A percentile compares a stretch with the other conserved stretches of the same genome.
Evolutionary conservation across 1,284 basidiomycete species (phyloP).

Genomic region (Coniophora puteana): DNA sequence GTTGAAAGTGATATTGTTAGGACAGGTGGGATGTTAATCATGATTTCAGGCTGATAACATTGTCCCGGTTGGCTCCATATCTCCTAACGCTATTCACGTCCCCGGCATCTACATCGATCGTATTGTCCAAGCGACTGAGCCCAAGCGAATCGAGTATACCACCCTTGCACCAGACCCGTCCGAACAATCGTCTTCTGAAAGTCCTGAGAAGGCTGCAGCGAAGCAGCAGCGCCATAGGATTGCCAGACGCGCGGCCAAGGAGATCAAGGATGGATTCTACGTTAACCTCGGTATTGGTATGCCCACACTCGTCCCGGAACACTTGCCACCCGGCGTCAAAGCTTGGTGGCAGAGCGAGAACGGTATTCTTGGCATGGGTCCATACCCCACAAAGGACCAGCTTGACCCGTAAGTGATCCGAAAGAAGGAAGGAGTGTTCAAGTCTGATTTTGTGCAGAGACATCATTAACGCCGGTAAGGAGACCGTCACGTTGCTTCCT

Average conservation of each 20-base stretch:
- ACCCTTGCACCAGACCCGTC: slow-evolving; percentile 56
- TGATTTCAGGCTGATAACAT: slow-evolving; percentile 79
- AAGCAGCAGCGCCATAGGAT: slow-evolving; percentile 67
- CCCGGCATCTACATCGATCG: slow-evolving; percentile 89
- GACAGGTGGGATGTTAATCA: slow-evolving; percentile 4
- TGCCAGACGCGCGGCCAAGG: slow-evolving; percentile 81
- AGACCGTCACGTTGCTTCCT: slow-evolving; percentile 89
- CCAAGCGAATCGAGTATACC: slow-evolving; percentile 79
- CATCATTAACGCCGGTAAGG: slow-evolving; percentile 94
- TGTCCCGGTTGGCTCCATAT: slow-evolving; percentile 82
- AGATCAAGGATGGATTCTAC: slow-evolving; percentile 89
- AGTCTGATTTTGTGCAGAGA: slow-evolving; percentile 47
- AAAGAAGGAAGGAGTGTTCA: neutral
- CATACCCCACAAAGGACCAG: slow-evolving; percentile 84
- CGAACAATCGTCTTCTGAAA: slow-evolving; percentile 22
- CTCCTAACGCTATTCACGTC: slow-evolving; percentile 82
- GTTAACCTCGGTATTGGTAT: slow-evolving; percentile 83
- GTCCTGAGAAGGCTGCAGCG: slow-evolving; percentile 51
- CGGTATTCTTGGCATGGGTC: slow-evolving; percentile 93
- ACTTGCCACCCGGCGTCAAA: slow-evolving; percentile 72
- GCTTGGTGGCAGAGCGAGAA: slow-evolving; percentile 97
- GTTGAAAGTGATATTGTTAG: slow-evolving; percentile 8
- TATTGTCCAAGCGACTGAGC: slow-evolving; percentile 73
- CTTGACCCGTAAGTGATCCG: slow-evolving; percentile 75
- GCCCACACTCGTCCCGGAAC: slow-evolving; percentile 91